These are phyloP conservation scores for Glycine tomentella DNA, from an alignment of 306 rosid species.

Conservation along the genomic window DNA sequence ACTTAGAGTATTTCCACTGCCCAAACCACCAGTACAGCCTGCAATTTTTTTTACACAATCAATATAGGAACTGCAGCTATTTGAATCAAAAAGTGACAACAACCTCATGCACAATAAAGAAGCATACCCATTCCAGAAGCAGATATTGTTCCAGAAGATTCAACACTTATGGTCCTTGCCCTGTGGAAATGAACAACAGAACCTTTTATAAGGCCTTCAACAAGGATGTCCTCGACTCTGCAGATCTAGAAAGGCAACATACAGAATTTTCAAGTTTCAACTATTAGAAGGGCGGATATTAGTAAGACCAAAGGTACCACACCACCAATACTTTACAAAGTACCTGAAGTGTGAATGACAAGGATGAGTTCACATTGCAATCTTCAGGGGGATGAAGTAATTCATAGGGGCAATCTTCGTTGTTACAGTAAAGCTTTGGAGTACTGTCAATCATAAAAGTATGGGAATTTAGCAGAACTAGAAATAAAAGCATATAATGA, in stretches of 20 bases:
- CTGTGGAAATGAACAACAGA: conserved; percentile 97
- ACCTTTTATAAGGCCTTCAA: conserved; percentile 92
- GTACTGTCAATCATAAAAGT: conserved; percentile 63
- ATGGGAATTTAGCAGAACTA: conserved; percentile 39
- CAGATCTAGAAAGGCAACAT: conserved; percentile 72
- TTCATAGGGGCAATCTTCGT: conserved; percentile 77
- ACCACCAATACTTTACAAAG: conserved; percentile 37
- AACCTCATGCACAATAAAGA: conserved; percentile 13
- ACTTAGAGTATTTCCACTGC: conserved; percentile 65
- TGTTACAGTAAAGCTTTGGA: conserved; percentile 83
- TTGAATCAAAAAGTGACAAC: conserved; percentile 31
- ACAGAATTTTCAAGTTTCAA: conserved; percentile 48
- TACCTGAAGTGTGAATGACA: conserved; percentile 97
- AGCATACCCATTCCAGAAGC: conserved; percentile 94
- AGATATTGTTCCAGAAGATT: conserved; percentile 79
- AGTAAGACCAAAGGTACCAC: conserved; percentile 32
- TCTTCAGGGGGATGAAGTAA: conserved; percentile 95
- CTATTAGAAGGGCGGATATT: conserved; percentile 2
- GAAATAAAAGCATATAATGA: conserved; percentile 28
- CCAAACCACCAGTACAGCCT: conserved; percentile 96
- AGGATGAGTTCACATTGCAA: conserved; percentile 95
- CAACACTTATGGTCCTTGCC: conserved; percentile 86
- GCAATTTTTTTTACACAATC: conserved; percentile 38
- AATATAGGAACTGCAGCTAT: conserved; percentile 28
- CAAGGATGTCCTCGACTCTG: conserved; percentile 89